Base-by-base conservation (phyloP, 2,329 filamentous ascomycete genomes). In the Colletotrichum incanum region DNA sequence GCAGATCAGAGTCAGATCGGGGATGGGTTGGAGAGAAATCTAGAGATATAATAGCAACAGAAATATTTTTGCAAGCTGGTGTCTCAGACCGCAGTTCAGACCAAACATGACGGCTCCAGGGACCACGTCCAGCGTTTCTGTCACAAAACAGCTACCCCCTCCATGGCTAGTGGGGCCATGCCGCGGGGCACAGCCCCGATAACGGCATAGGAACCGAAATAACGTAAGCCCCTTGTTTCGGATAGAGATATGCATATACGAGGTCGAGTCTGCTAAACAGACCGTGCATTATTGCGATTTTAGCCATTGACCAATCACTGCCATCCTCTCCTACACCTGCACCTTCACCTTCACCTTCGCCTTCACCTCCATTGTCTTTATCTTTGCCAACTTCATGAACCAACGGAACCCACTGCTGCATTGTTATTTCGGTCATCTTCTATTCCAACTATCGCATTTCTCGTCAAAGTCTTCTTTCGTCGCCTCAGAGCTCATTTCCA, bases 181-280 rank as follows among this genome's bases (percentile, higher is more conserved):
- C 28, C 65, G 70, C 59, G 70, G 70, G 70, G 70, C 66, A 72
- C 28, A 12, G 55, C 31, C 52, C 31, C 59, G 70, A 4, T 72
- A 65, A 20, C 23, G 39, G 31, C 66, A 72, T 72, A 60, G 9
- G 12, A 14, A 26, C 45, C n/a, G 31, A 37, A 16, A 34, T 72
- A 65, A 70, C 65, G 50, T 50, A 72, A 70, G 70, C 43, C 37
- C 28, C 37, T 18, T 23, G 59, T 65, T 55, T 72, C 45, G 37
- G 16, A 20, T 65, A 56, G 37, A 56, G 12, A 5, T 34, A 47
- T 54, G 26, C 41, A 6, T 1, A 5, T 72, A 72, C 11, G 34
- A 8, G 18, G 23, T 11, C 7, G 26, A 45, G 0, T 37, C 9
- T 8, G 14, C 3, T 37, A 61, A n/a, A 7, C 3, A 0, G 11